Percentiles rank a stretch among this genome's conserved stretches.
Conservation (phyloP, 2,329 filamentous ascomycete species). For the Dactylellina haptotyla region DNA sequence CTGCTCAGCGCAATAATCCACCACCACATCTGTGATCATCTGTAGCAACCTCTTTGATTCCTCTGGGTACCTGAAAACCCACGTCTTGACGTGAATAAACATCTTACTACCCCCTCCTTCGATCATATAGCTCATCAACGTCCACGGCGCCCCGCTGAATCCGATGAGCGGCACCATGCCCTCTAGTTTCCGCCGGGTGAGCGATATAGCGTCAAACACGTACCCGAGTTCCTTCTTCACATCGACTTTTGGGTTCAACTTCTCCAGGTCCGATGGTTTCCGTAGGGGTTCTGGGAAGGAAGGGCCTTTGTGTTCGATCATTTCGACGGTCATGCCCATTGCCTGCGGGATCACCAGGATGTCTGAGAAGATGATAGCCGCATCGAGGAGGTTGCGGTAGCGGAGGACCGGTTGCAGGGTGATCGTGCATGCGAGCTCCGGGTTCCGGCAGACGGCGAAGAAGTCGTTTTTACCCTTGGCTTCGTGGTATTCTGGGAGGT, state of each 20-base stretch:
- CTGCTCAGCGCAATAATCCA: constrained; percentile 91
- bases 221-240: constrained; percentile 87
- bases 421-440: constrained; percentile 90
- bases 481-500: constrained; percentile 94
- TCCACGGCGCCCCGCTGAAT: constrained; percentile 98
- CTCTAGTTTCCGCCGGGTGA: constrained; percentile 86
- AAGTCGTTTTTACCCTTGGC: constrained; percentile 92
- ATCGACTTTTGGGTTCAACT: constrained; percentile 82
- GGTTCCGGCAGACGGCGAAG: constrained; percentile 94
- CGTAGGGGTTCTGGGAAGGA: constrained; percentile 88
- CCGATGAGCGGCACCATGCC: constrained; percentile 93
- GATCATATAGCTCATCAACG: constrained; percentile 97
- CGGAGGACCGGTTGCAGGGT: constrained; percentile 96
- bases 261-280: constrained; percentile 81
- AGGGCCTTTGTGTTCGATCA: constrained; percentile 96
- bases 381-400: constrained; percentile 88
- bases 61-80: constrained; percentile 89
- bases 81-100: constrained; percentile 93
- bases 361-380: constrained; percentile 98
- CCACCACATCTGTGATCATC: constrained; percentile 93
- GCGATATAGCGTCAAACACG: constrained; percentile 92
- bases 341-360: constrained; percentile 98
- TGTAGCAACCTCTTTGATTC: constrained; percentile 82
- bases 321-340: constrained; percentile 98
- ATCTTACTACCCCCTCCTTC: constrained; percentile 96